Percentiles rank a stretch among this genome's conserved stretches.
Evolutionary conservation across 306 rosid genomes (phyloP).

Genomic region (Vicia faba): DNA sequence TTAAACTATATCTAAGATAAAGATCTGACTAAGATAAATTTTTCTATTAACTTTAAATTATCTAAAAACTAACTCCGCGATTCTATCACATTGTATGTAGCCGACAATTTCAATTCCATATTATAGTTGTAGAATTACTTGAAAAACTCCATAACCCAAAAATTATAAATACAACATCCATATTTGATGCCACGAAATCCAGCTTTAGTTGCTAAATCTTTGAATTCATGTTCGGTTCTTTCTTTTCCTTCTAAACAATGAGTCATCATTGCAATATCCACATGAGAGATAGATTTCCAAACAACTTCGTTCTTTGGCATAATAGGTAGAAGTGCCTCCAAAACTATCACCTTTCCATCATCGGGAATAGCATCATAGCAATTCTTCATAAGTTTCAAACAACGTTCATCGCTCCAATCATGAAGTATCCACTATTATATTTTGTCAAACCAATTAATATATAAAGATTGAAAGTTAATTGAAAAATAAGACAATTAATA

Average conservation of each 20-base stretch:
- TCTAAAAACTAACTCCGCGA: no score
- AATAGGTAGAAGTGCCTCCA: background rate
- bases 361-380: constrained; percentile 4
- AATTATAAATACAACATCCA: background rate
- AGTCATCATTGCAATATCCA: background rate
- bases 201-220: background rate
- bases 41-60: no score
- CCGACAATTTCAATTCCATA: background rate
- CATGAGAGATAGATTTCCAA: background rate
- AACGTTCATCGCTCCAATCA: background rate
- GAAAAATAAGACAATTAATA: no score
- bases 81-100: no score
- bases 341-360: background rate
- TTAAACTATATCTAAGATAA: no score
- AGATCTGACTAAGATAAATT: no score
- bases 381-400: background rate
- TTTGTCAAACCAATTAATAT: background rate
- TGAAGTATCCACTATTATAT: background rate
- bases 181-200: constrained; percentile 3
- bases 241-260: background rate
- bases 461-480: background rate
- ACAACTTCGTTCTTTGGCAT: background rate
- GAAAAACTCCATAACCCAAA: constrained; percentile 6
- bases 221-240: background rate
- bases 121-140: background rate